Base-by-base conservation (phyloP, 2,329 filamentous ascomycete species). In the Plenodomus lindquistii region DNA sequence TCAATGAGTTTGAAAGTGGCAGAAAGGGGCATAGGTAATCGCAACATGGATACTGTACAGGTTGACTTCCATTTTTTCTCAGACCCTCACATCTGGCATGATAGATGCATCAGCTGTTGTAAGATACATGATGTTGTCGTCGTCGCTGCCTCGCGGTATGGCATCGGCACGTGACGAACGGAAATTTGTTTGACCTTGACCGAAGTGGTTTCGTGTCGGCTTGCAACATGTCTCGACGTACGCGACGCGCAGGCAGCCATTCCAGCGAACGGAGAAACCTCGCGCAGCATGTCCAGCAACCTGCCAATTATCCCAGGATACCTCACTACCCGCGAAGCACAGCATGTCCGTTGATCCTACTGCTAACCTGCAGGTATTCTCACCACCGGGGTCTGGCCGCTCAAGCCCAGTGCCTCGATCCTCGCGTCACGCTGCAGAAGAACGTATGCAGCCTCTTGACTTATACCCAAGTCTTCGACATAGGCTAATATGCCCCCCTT, bases 331-430 rank as follows among this genome's bases (percentile, higher is more conserved):
- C 53, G 55, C 51, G 44, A 54, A 48, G 58, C 54, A 50, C 67
- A 71, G 56, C 58, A 73, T 73, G 71, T 69, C 70, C 50, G 67
- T 65, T 70, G 71, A 73, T 64, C 50, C 63, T 9, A 43, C 67
- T 60, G 60, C 65, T 54, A 70, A 66, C 46, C 53, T 68, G 59
- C 68, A 69, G 58, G 44, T 69, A 44, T 66, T 68, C 55, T 94
- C 91, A 55, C 91, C 91, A 65, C 85, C 89, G 70, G 92, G 87
- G 81, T 94, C 91, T 71, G 90, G 90, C 55, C 87, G 88, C 67
- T 84, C 85, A 57, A 90, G 89, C 69, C 90, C 88, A 57, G 85
- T 85, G 35, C 81, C 84, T 56, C 85, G 87, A 69, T 86, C 89
- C 77, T 87, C 88, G 82, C 88, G 88, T 73, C 87, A 86, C 72